These are phyloP conservation scores for Aurantiochytrium sp. DNA, from an alignment of 108 stramenopile species.

Conservation along the genomic window DNA sequence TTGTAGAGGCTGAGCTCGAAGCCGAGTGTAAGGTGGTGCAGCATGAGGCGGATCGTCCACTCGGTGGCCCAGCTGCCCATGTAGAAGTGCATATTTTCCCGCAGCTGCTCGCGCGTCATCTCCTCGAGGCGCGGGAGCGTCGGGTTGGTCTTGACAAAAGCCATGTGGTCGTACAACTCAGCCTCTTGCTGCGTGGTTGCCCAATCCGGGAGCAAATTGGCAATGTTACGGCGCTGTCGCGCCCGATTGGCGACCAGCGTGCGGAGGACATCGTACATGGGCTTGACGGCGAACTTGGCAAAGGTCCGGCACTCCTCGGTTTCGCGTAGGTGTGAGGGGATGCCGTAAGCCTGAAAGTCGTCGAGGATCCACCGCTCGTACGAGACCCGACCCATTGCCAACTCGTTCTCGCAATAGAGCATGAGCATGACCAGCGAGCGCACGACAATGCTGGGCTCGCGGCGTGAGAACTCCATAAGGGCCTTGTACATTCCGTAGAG, in stretches of 20 bases:
- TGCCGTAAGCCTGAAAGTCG: background rate
- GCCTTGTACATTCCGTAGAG: background rate
- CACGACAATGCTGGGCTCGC: background rate
- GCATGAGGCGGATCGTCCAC: constrained; percentile 7
- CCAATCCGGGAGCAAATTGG: constrained; percentile 26
- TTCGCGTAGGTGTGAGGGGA: background rate
- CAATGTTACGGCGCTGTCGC: constrained; percentile 24
- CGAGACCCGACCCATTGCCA: background rate
- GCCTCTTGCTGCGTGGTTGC: constrained; percentile 22
- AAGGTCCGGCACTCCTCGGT: background rate
- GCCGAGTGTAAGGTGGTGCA: background rate
- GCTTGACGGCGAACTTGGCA: background rate
- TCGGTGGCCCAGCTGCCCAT: constrained; percentile 21
- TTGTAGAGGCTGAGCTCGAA: constrained; percentile 3
- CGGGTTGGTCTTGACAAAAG: background rate
- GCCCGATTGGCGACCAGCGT: background rate
- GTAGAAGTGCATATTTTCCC: background rate
- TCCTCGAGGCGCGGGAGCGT: background rate
- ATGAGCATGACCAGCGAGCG: background rate
- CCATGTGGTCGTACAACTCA: background rate
- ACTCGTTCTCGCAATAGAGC: background rate
- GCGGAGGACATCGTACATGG: background rate
- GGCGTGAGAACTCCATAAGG: background rate
- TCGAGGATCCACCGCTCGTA: background rate
- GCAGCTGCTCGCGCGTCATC: background rate